Conservation (phyloP, 805 yeast species). For the Barnettozyma sucrosica region DNA sequence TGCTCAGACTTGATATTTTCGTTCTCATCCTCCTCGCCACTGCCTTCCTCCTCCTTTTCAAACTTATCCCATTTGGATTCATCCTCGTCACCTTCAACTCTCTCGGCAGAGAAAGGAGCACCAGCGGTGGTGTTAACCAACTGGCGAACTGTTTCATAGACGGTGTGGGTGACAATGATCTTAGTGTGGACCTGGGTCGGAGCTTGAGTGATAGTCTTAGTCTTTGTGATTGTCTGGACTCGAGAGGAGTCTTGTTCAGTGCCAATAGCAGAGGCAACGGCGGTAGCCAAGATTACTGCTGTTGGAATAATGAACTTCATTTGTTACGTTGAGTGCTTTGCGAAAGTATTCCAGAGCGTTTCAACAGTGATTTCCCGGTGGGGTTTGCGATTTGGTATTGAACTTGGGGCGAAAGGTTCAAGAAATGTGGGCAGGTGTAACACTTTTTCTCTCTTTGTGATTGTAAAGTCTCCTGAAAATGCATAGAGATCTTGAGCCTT, state of each 20-base stretch:
- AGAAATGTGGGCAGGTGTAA: not conserved
- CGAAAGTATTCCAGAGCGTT: not conserved
- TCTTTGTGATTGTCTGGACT: constrained; percentile 1
- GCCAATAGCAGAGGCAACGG: not conserved
- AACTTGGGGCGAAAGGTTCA: not conserved
- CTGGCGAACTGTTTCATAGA: not conserved
- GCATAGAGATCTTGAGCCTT: not conserved
- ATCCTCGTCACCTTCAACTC: not conserved
- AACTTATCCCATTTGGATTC: not conserved
- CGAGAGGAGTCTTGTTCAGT: not conserved
- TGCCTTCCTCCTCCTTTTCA: not conserved
- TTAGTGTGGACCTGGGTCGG: not conserved
- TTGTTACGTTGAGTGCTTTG: not conserved
- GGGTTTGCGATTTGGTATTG: not conserved
- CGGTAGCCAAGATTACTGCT: not conserved
- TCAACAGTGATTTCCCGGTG: not conserved
- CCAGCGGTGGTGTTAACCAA: not conserved
- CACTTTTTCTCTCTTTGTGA: not conserved
- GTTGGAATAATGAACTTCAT: not conserved
- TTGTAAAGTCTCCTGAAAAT: too few species aligned
- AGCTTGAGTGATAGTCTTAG: constrained; percentile 11
- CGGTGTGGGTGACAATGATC: constrained; percentile 2
- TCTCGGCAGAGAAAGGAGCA: not conserved
- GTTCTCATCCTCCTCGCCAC: not conserved
- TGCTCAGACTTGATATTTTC: not conserved